Conservation (phyloP, 2,329 filamentous ascomycete genomes). For the Fusarium sp. region DNA sequence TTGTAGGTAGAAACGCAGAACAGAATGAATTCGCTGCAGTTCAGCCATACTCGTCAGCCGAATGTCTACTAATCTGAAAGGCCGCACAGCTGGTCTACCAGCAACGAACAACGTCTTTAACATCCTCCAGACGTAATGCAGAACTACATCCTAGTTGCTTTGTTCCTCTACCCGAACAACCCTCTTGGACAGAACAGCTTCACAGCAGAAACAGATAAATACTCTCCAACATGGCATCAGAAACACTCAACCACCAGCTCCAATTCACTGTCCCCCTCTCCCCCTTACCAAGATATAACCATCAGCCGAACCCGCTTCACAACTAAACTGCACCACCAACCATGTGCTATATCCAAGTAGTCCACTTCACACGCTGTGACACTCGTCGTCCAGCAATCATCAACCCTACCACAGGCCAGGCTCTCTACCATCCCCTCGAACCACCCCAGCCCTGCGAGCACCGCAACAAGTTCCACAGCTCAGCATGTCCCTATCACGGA, state of each 20-base stretch:
- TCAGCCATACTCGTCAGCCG: neutral
- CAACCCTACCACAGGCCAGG: neutral
- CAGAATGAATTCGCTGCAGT: too few species aligned
- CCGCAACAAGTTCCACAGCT: fast-evolving
- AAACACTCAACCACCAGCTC: neutral
- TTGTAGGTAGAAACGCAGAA: neutral
- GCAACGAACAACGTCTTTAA: slow-evolving; percentile 11
- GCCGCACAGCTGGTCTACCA: neutral
- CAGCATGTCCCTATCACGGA: slow-evolving; percentile 13
- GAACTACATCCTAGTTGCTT: neutral
- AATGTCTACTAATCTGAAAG: neutral
- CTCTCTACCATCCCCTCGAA: slow-evolving; percentile 26
- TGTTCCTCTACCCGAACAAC: slow-evolving; percentile 1
- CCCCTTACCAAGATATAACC: neutral
- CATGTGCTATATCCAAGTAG: slow-evolving; percentile 24
- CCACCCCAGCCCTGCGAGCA: slow-evolving; percentile 12
- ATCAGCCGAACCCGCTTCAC: too few species aligned
- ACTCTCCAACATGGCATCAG: neutral
- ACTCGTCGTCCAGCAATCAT: slow-evolving; percentile 23
- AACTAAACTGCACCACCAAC: neutral
- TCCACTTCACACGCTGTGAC: slow-evolving; percentile 26
- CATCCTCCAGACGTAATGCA: neutral
- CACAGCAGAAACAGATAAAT: slow-evolving; percentile 1
- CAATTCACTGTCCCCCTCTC: neutral
- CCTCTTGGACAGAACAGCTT: too few species aligned